Percentiles rank a stretch among this genome's conserved stretches.
Conservation (phyloP, 1,284 basidiomycete genomes). For the Trichosporon coremiiforme region DNA sequence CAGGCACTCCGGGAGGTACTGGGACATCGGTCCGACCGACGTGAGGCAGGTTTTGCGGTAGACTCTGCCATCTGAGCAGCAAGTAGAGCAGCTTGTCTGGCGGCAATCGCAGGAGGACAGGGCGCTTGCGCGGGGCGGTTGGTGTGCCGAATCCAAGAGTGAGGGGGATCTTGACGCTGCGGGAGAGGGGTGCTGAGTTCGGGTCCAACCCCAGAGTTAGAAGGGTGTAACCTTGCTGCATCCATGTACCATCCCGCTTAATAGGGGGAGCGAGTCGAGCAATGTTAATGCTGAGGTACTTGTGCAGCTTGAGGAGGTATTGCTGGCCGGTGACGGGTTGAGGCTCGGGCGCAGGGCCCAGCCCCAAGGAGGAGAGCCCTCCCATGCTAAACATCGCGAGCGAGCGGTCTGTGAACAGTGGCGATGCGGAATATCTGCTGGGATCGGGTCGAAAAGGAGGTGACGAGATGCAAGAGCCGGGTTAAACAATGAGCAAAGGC, state of each 20-base stretch:
- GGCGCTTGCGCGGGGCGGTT: constrained; percentile 28
- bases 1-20: constrained; percentile 43
- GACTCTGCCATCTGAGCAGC: constrained; percentile 51
- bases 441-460: background rate
- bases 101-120: constrained; percentile 51
- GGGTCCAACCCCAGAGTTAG: constrained; percentile 55
- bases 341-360: constrained; percentile 28
- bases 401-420: background rate
- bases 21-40: constrained; percentile 54
- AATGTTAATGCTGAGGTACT: constrained; percentile 51
- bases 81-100: constrained; percentile 55
- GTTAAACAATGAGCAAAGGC: constrained; percentile 3
- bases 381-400: constrained; percentile 23
- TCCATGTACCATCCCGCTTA: constrained; percentile 26
- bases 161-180: constrained; percentile 48
- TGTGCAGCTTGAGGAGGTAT: constrained; percentile 52
- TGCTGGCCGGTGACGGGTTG: constrained; percentile 42
- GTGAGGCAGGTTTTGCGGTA: constrained; percentile 45
- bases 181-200: constrained; percentile 45
- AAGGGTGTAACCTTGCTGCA: constrained; percentile 53
- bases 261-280: constrained; percentile 45
- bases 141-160: constrained; percentile 51
- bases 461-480: background rate
- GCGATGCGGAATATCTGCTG: background rate
- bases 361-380: constrained; percentile 26